These are phyloP conservation scores for Candida arabinofermentans DNA, from an alignment of 805 yeast genomes.

Conservation along the genomic window DNA sequence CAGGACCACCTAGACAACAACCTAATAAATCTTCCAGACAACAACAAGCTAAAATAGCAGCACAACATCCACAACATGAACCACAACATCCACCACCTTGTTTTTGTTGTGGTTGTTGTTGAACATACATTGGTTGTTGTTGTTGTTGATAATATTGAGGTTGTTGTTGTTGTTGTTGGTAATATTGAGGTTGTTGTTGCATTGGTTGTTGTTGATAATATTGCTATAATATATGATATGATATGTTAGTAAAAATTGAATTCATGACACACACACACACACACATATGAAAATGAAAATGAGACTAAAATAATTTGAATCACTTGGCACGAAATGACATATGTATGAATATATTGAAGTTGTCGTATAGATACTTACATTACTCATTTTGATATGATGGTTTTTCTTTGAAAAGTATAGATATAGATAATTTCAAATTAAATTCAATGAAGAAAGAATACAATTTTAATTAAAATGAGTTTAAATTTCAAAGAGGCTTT, in stretches of 20 bases:
- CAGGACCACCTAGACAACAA: constrained; percentile 1
- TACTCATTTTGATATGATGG: no score
- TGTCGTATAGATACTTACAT: no score
- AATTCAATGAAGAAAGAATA: no score
- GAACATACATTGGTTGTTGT: constrained; percentile 23
- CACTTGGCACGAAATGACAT: no score
- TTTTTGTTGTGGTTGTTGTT: constrained; percentile 19
- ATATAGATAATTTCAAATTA: no score
- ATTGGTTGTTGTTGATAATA: constrained; percentile 7
- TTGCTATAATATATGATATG: background rate
- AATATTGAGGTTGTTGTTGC: constrained; percentile 6
- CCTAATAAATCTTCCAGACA: constrained; percentile 12
- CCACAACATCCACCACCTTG: constrained; percentile 14
- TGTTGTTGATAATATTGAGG: constrained; percentile 13
- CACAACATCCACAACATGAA: constrained; percentile 18
- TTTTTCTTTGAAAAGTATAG: no score
- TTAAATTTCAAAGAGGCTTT: no score
- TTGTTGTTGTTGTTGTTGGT: constrained; percentile 6
- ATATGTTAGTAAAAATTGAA: background rate
- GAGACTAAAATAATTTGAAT: no score
- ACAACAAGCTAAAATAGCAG: constrained; percentile 19
- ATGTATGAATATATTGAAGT: no score
- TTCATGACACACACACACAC: background rate
- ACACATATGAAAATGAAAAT: no score
- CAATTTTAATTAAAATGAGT: no score